Evolutionary conservation across 441 rosid genomes (phyloP).

Genomic region (Syzygium syzygioides): DNA sequence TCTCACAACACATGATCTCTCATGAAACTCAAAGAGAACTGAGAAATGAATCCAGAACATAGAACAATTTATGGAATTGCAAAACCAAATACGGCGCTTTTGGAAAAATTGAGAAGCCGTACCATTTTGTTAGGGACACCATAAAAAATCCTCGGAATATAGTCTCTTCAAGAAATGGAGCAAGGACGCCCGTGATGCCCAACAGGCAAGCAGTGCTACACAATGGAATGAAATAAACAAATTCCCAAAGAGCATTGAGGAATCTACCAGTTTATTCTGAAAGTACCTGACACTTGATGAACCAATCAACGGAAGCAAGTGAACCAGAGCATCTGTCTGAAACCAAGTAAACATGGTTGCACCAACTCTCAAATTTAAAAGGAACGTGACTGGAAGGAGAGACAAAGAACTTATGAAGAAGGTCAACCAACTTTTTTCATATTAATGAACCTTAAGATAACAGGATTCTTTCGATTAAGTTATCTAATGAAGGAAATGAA

Average conservation of each 20-base stretch:
- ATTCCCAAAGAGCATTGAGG: not conserved
- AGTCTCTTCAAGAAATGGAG: constrained; percentile 90
- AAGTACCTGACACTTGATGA: constrained; percentile 40
- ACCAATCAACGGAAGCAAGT: constrained; percentile 42
- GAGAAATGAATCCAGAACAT: not conserved
- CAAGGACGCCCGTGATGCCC: constrained; percentile 78
- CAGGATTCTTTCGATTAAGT: not conserved
- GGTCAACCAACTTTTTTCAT: not conserved
- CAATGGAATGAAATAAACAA: constrained; percentile 2
- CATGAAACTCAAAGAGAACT: not conserved
- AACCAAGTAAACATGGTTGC: not conserved
- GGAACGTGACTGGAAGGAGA: not conserved
- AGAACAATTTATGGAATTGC: not conserved
- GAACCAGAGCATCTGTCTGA: constrained; percentile 46
- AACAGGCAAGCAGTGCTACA: constrained; percentile 83
- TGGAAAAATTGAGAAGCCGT: constrained; percentile 3
- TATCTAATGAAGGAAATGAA: not conserved
- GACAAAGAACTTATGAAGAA: not conserved
- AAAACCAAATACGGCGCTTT: not conserved
- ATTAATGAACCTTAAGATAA: not conserved
- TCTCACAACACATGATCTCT: not conserved
- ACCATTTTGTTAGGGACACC: constrained; percentile 93
- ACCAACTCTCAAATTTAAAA: not conserved
- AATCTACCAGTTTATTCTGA: not conserved
- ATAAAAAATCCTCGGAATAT: constrained; percentile 91